A percentile compares a stretch with the other conserved stretches of the same genome.
phyloP scores from a whole-genome alignment of 176 grass and related monocot genomes.

The Elaeis guineensis region DNA sequence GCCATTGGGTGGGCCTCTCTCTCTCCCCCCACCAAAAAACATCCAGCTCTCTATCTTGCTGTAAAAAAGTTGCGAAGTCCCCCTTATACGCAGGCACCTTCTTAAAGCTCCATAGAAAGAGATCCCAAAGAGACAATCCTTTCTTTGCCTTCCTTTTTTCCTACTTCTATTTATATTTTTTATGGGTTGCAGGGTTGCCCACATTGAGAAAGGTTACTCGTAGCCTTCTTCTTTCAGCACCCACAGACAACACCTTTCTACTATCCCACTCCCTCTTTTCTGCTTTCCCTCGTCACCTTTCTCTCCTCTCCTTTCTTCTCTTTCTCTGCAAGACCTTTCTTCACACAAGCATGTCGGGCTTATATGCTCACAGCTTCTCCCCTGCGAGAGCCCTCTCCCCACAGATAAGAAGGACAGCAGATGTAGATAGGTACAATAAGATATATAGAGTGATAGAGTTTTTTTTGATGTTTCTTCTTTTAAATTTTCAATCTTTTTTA shows the following conservation, averaged over 20 bases:
- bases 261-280: background rate
- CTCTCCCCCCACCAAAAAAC: background rate
- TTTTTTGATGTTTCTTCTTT: background rate
- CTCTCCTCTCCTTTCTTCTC: slow-evolving; percentile 13
- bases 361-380: slow-evolving; percentile 25
- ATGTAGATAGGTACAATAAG: slow-evolving; percentile 20
- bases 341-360: slow-evolving; percentile 21
- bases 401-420: slow-evolving; percentile 21
- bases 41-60: background rate
- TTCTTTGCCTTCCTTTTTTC: slow-evolving; percentile 11
- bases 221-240: slow-evolving; percentile 10
- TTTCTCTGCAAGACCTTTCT: slow-evolving; percentile 18
- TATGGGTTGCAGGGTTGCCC: slow-evolving; percentile 14
- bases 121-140: slow-evolving; percentile 12
- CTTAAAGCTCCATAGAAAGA: slow-evolving; percentile 20
- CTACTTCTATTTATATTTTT: slow-evolving; percentile 10
- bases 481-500: slow-evolving; percentile 16
- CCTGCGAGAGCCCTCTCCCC: slow-evolving; percentile 20
- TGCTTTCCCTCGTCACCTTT: background rate
- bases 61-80: slow-evolving; percentile 17
- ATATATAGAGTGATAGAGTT: background rate
- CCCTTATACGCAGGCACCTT: slow-evolving; percentile 12
- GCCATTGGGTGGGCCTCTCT: background rate
- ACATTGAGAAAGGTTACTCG: slow-evolving; percentile 23
- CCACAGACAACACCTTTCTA: slow-evolving; percentile 6